phyloP scores from a whole-genome alignment of 192 early-diverging fungal species.

The Coemansia sp. region DNA sequence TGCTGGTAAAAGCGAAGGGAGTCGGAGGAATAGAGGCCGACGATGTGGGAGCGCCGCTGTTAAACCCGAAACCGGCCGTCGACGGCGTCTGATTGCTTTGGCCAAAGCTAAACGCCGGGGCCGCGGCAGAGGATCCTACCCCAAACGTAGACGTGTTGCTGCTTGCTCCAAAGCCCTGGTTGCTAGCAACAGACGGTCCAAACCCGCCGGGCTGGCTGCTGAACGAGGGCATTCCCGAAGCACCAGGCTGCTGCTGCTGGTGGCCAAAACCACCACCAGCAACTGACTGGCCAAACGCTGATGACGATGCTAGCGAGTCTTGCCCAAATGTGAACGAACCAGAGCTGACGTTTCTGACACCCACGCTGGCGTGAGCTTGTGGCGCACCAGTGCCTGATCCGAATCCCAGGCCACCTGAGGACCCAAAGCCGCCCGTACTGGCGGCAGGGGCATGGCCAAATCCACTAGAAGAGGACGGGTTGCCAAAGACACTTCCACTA shows the following conservation, averaged over 20 bases:
- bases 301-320: slow-evolving; percentile 11
- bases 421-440: slow-evolving; percentile 4
- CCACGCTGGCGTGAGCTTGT: no score
- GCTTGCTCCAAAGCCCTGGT: slow-evolving; percentile 12
- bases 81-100: slow-evolving; percentile 13
- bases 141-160: slow-evolving; percentile 25
- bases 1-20: slow-evolving; percentile 38
- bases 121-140: slow-evolving; percentile 1
- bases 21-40: slow-evolving; percentile 8
- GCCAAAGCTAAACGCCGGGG: slow-evolving; percentile 29
- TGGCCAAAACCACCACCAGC: not conserved
- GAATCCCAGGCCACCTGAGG: slow-evolving; percentile 7
- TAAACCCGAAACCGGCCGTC: slow-evolving; percentile 17
- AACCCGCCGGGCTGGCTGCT: slow-evolving; percentile 17
- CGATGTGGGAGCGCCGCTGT: slow-evolving; percentile 2
- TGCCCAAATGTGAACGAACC: slow-evolving; percentile 18
- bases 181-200: slow-evolving; percentile 14
- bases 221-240: slow-evolving; percentile 8
- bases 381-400: not conserved
- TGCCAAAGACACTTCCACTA: not conserved
- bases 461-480: not conserved
- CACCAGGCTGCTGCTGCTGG: slow-evolving; percentile 10
- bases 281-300: slow-evolving; percentile 17
- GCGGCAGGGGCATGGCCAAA: slow-evolving; percentile 13
- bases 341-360: slow-evolving; percentile 2